These are phyloP conservation scores for Leishmania tropica DNA, from an alignment of 208 protist species.

Conservation along the genomic window DNA sequence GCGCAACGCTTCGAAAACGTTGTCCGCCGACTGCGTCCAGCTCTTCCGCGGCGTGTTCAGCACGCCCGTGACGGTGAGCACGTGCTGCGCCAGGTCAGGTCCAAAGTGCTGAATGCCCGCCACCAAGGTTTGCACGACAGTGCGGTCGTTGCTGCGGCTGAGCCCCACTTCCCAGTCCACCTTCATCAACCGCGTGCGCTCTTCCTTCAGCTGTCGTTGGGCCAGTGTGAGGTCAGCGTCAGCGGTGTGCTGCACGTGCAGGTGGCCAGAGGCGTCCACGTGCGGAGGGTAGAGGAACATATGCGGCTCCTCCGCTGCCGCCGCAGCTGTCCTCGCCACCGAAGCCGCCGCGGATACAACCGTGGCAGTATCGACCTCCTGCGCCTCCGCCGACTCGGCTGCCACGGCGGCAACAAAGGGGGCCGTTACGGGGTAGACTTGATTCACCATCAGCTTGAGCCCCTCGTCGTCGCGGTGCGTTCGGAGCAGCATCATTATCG, in stretches of 20 bases:
- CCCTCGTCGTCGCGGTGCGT: constrained; percentile 88
- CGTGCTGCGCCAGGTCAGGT: constrained; percentile 73
- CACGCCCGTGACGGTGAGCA: constrained; percentile 49
- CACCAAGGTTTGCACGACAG: constrained; percentile 46
- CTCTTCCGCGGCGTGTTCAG: constrained; percentile 46
- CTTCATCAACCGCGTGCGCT: constrained; percentile 31
- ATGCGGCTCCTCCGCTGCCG: constrained; percentile 1
- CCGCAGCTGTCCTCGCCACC: neutral
- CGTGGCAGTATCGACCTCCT: neutral
- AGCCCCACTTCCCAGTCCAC: constrained; percentile 59
- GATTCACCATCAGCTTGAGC: constrained; percentile 66
- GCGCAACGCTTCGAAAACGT: constrained; percentile 47
- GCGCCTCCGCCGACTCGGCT: neutral
- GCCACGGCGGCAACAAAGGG: constrained; percentile 16
- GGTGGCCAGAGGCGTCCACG: constrained; percentile 22
- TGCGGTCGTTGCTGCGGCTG: constrained; percentile 44
- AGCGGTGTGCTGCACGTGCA: constrained; percentile 16
- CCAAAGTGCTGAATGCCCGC: constrained; percentile 76
- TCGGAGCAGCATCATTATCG: constrained; percentile 95
- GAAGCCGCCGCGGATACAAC: neutral
- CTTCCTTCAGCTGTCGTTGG: constrained; percentile 21
- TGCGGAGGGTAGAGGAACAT: constrained; percentile 23
- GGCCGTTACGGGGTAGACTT: constrained; percentile 69
- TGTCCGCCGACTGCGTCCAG: constrained; percentile 19
- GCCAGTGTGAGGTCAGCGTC: constrained; percentile 22